phyloP scores from a whole-genome alignment of 78 protist species.

The Protostelium mycophagum region DNA sequence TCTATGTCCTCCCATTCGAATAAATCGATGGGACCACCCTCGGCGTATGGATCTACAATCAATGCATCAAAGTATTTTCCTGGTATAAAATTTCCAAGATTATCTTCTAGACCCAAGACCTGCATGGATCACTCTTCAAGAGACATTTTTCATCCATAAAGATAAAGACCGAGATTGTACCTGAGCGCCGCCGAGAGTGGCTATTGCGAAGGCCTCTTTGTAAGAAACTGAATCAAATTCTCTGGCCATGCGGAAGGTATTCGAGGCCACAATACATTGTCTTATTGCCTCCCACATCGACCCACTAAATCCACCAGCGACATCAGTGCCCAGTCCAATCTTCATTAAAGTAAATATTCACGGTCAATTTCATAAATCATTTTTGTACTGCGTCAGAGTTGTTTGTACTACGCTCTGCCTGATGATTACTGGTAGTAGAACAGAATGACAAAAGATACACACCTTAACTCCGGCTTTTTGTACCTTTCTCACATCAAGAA shows the following conservation, averaged over 20 bases:
- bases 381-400: too few relatives aligned
- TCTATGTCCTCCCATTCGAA: slow-evolving; percentile 33
- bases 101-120: slow-evolving; percentile 44
- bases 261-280: slow-evolving; percentile 65
- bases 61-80: slow-evolving; percentile 87
- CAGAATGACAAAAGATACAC: not conserved
- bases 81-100: slow-evolving; percentile 53
- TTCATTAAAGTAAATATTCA: too few relatives aligned
- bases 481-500: slow-evolving; percentile 30
- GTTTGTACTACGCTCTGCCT: too few relatives aligned
- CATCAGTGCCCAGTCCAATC: slow-evolving; percentile 86
- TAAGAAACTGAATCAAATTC: slow-evolving; percentile 8
- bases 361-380: too few relatives aligned
- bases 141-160: too few relatives aligned
- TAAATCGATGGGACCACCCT: slow-evolving; percentile 59
- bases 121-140: too few relatives aligned
- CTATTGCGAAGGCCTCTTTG: slow-evolving; percentile 61
- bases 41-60: slow-evolving; percentile 58
- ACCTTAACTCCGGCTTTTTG: slow-evolving; percentile 18
- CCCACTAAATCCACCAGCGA: slow-evolving; percentile 70
- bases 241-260: slow-evolving; percentile 23
- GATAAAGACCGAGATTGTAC: too few relatives aligned
- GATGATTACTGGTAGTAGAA: not conserved
- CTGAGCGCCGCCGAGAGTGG: slow-evolving; percentile 83
- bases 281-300: slow-evolving; percentile 74